Base-by-base conservation (phyloP, 2,329 filamentous ascomycete genomes). In the Fusarium sulawesiense region DNA sequence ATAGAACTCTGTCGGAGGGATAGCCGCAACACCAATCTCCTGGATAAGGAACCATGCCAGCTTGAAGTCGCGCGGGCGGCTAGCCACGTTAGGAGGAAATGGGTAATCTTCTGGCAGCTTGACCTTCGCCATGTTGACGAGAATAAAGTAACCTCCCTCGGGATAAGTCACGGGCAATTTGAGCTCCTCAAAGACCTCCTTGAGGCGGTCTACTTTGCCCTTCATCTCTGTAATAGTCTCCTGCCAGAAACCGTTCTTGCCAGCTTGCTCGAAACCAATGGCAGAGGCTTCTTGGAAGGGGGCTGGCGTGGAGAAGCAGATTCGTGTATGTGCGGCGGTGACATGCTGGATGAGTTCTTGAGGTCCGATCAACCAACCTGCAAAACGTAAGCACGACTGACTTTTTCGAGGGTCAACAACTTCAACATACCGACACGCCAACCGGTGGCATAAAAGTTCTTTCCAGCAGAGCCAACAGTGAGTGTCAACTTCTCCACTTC, bases 391-490 rank as follows among this genome's bases (percentile, higher is more conserved):
- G 56, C 29, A 29, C 13, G 18, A 21, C 20, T 27, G 2, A 0
- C 13, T 29, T 16, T 3, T 1, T 16, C 16, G 4, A 14, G 1
- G 4, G n/a, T 12, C 10, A 29, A 13, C 3, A 14, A 13, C 9
- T 27, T 49, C 6, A 21, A 77, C 83, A 20, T 73, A 83, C 84
- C 88, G 7, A 98, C 94, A 61, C 96, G 91, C 96, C 96, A 99
- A 49, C 96, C 96, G 0, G 96, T 99, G 60, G 93, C 93, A 78
- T 98, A 98, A 81, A 99, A 99, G 84, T 96, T 97, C 87, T 99
- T 99, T 75, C 96, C 96, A 2, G 94, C 96, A 1, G 94, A 97
- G 21, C 96, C 96, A 30, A 99, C 96, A 0, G 96, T 98, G 50
- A 99, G 82, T 7, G 96, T 98, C 72, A 97, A 86, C 62, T 89